Evolutionary conservation across 1,284 basidiomycete species (phyloP).

Genomic region (Melanopsichium pennsylvanicum): DNA sequence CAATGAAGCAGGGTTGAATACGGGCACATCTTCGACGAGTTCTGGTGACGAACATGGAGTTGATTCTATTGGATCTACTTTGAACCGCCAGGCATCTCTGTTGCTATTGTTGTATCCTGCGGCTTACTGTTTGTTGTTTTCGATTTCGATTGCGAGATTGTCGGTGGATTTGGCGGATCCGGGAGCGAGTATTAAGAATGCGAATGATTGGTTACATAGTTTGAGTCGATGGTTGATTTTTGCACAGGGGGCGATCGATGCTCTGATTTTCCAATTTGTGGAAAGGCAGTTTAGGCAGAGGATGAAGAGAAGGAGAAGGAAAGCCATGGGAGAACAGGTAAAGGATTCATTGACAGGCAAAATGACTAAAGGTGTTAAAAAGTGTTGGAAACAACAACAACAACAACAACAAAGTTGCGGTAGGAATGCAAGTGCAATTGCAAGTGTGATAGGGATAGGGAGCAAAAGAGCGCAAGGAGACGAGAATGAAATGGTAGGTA

Average conservation of each 20-base stretch:
- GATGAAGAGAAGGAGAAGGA: constrained; percentile 48
- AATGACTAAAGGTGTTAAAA: constrained; percentile 3
- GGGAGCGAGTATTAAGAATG: constrained; percentile 2
- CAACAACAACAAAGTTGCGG: too few relatives aligned
- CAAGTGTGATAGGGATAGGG: too few relatives aligned
- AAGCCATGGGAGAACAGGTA: constrained; percentile 48
- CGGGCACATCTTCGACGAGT: constrained; percentile 22
- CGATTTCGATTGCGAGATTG: constrained; percentile 51
- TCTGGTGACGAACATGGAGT: constrained; percentile 48
- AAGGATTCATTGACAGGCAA: constrained; percentile 17
- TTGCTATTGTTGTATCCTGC: constrained; percentile 54
- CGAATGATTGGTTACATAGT: constrained; percentile 43
- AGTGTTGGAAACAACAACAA: constrained; percentile 7
- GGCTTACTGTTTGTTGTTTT: constrained; percentile 54
- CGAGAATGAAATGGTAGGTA: too few relatives aligned
- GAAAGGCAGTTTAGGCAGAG: constrained; percentile 52
- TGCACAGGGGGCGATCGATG: constrained; percentile 57
- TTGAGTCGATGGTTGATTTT: constrained; percentile 55
- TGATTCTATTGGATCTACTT: constrained; percentile 51
- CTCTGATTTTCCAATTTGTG: constrained; percentile 59
- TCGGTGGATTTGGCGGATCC: constrained; percentile 45
- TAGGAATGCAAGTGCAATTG: too few relatives aligned
- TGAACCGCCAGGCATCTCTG: constrained; percentile 56
- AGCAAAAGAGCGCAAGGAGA: too few relatives aligned
- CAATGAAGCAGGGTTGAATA: constrained; percentile 11